Evolutionary conservation across 768 basidiomycete species (phyloP).

Genomic region (Scleroderma citrinum): DNA sequence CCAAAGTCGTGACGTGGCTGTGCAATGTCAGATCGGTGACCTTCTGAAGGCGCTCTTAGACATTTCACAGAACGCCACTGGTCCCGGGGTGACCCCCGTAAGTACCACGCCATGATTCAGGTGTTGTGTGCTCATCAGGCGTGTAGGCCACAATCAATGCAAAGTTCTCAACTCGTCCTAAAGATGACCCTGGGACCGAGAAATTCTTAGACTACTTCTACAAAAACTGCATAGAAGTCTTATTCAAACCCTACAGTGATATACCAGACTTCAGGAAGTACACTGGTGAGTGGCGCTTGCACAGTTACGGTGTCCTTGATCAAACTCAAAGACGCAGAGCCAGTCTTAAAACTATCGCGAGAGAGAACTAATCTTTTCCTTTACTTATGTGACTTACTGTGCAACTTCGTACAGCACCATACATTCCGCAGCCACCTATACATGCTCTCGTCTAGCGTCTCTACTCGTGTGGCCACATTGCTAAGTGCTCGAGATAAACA

Average conservation of each 20-base stretch:
- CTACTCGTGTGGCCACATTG: conserved; percentile 67
- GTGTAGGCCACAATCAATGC: conserved; percentile 27
- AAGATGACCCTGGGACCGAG: conserved; percentile 84
- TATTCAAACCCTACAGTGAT: conserved; percentile 75
- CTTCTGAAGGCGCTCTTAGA: conserved; percentile 80
- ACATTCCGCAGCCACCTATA: conserved; percentile 89
- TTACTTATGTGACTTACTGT: conserved; percentile 86
- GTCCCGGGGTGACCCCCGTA: conserved; percentile 33
- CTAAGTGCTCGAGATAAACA: conserved; percentile 86
- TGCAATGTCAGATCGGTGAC: conserved; percentile 90
- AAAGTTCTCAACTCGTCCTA: conserved; percentile 50
- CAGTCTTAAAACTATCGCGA: conserved; percentile 51
- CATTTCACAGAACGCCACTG: conserved; percentile 45
- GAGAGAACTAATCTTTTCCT: conserved; percentile 81
- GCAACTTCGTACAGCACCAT: conserved; percentile 85
- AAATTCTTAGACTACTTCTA: conserved; percentile 93
- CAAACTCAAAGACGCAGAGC: conserved; percentile 33
- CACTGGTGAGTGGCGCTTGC: conserved; percentile 29
- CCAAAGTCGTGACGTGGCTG: conserved; percentile 74
- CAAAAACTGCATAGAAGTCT: conserved; percentile 67
- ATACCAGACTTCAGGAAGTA: conserved; percentile 62
- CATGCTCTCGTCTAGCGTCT: conserved; percentile 74
- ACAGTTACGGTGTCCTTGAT: neutral
- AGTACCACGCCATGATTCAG: conserved; percentile 7
- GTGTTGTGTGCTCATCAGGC: conserved; percentile 4